These are phyloP conservation scores for Phytophthora tentaculata DNA, from an alignment of 352 stramenopile genomes.

Conservation along the genomic window DNA sequence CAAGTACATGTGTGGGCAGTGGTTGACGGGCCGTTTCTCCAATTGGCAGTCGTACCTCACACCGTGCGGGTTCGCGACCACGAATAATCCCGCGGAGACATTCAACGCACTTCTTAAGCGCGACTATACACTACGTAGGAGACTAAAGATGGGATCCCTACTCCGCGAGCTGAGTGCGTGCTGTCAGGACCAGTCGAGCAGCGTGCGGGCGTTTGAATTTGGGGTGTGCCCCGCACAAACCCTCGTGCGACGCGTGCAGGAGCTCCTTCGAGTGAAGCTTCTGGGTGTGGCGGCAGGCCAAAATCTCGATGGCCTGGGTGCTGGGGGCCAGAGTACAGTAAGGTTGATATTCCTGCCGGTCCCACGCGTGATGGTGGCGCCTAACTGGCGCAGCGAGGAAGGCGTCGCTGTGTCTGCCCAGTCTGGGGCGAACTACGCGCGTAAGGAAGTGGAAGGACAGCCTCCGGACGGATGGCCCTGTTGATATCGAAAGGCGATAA, in stretches of 20 bases:
- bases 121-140: too few species aligned
- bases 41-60: not conserved
- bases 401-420: too few species aligned
- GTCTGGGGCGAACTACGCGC: too few species aligned
- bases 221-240: not conserved
- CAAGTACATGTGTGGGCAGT: too few species aligned
- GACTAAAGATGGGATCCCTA: not conserved
- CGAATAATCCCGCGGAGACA: not conserved
- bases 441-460: not conserved
- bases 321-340: not conserved
- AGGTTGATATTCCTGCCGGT: not conserved
- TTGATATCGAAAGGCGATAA: not conserved
- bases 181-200: not conserved
- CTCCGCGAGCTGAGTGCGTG: not conserved
- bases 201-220: not conserved
- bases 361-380: not conserved
- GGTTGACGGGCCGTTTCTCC: not conserved
- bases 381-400: not conserved
- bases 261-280: not conserved
- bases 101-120: not conserved
- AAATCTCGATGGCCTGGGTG: too few species aligned
- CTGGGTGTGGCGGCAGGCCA: not conserved
- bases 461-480: not conserved
- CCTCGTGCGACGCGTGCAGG: not conserved
- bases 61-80: not conserved